A percentile compares a stretch with the other conserved stretches of the same genome.
These are phyloP conservation scores for Diaporthe sp. DNA, from an alignment of 2,329 filamentous ascomycete genomes.

Conservation along the genomic window DNA sequence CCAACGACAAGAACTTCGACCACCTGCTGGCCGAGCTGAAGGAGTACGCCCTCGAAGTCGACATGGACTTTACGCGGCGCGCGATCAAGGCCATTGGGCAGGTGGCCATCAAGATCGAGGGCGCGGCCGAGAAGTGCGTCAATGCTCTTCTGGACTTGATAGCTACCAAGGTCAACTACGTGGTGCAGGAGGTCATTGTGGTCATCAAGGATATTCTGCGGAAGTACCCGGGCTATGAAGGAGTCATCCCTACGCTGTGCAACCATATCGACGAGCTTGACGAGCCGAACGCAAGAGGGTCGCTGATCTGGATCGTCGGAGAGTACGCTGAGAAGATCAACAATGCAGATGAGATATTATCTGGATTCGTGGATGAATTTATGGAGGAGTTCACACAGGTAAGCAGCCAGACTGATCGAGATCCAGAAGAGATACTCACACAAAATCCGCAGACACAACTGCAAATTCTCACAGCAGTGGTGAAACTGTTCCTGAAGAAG, in stretches of 20 bases:
- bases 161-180: conserved; percentile 98
- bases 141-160: conserved; percentile 94
- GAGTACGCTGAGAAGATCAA: conserved; percentile 99
- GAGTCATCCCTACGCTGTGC: conserved; percentile 96
- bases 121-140: conserved; percentile 94
- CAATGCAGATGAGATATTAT: conserved; percentile 95
- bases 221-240: conserved; percentile 97
- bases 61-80: conserved; percentile 98
- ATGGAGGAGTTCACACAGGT: conserved; percentile 97
- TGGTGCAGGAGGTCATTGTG: conserved; percentile 98
- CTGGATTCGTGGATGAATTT: conserved; percentile 92
- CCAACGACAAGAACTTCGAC: conserved; percentile 96
- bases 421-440: too few species aligned
- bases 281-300: conserved; percentile 89
- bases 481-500: conserved; percentile 98
- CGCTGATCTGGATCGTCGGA: conserved; percentile 98
- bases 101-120: conserved; percentile 98
- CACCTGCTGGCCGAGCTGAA: conserved; percentile 94
- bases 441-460: conserved; percentile 89
- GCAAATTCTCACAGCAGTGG: conserved; percentile 95
- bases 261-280: conserved; percentile 97
- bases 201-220: conserved; percentile 99
- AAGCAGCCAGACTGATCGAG: conserved; percentile 49
- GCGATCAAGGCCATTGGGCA: conserved; percentile 97
- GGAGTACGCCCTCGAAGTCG: conserved; percentile 97